Percentiles rank a stretch among this genome's conserved stretches.
These are phyloP conservation scores for Durotheca rogersii DNA, from an alignment of 495 filamentous ascomycete species.

Conservation along the genomic window DNA sequence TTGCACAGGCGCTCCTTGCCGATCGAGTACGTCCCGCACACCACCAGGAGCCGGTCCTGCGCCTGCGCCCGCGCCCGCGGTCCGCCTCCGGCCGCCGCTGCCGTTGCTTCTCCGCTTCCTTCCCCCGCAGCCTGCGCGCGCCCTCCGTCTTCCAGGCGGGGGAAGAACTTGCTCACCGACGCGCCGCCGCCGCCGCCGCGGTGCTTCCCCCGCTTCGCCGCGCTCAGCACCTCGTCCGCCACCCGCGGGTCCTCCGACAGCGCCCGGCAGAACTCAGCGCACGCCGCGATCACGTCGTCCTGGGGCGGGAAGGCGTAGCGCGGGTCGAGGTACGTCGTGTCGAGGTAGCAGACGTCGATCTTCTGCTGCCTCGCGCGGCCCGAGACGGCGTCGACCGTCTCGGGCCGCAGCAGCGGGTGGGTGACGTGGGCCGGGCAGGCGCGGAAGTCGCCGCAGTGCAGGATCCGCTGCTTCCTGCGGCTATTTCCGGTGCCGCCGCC, in stretches of 20 bases:
- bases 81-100: slow-evolving; percentile 4
- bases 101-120: no score
- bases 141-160: no score
- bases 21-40: slow-evolving; percentile 96
- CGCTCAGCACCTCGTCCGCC: slow-evolving; percentile 33
- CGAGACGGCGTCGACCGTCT: slow-evolving; percentile 64
- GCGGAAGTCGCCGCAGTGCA: slow-evolving; percentile 96
- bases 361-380: slow-evolving; percentile 76
- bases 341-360: slow-evolving; percentile 92
- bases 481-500: no score
- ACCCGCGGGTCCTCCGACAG: slow-evolving; percentile 39
- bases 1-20: slow-evolving; percentile 96
- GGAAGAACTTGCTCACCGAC: slow-evolving; percentile 49
- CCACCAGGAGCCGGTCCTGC: slow-evolving; percentile 71
- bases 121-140: no score
- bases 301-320: slow-evolving; percentile 94
- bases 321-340: slow-evolving; percentile 95
- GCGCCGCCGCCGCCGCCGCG: no score
- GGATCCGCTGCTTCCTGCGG: slow-evolving; percentile 66
- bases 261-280: slow-evolving; percentile 81
- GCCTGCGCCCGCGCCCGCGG: slow-evolving; percentile 3
- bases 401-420: slow-evolving; percentile 77
- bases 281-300: slow-evolving; percentile 79
- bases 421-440: slow-evolving; percentile 83
- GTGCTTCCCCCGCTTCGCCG: slow-evolving; percentile 22